A percentile compares a stretch with the other conserved stretches of the same genome.
These are phyloP conservation scores for Phytophthora pisi DNA, from an alignment of 352 stramenopile species.

Conservation along the genomic window DNA sequence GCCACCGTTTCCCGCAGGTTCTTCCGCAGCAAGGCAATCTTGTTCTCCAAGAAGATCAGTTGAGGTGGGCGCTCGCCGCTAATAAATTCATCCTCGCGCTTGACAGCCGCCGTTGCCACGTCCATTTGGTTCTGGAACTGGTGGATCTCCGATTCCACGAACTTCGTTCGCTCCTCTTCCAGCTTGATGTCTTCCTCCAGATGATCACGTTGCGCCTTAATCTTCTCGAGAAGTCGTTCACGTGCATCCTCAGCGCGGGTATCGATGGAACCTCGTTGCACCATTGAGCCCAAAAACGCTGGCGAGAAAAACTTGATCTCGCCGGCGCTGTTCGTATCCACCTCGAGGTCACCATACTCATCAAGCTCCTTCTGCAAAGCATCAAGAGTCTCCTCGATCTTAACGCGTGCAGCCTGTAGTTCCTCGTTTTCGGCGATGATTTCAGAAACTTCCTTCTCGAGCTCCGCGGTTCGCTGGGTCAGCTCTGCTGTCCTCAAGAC, in stretches of 20 bases:
- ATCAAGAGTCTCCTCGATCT: constrained; percentile 68
- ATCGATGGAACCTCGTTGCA: constrained; percentile 72
- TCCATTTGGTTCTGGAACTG: constrained; percentile 74
- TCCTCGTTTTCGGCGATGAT: constrained; percentile 77
- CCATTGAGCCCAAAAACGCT: constrained; percentile 62
- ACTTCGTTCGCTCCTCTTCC: constrained; percentile 58
- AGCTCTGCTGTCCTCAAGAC: constrained; percentile 64
- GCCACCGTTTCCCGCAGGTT: constrained; percentile 73
- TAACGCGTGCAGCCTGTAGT: constrained; percentile 49
- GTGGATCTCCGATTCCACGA: constrained; percentile 66
- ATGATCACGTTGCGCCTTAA: constrained; percentile 56
- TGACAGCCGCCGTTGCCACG: constrained; percentile 63
- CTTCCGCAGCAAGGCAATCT: constrained; percentile 67
- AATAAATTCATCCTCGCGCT: constrained; percentile 80
- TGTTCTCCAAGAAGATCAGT: constrained; percentile 81
- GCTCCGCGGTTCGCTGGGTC: constrained; percentile 47
- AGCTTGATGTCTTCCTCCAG: constrained; percentile 67
- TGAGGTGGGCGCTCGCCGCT: constrained; percentile 79
- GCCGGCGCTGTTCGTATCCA: constrained; percentile 38
- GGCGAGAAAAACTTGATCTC: constrained; percentile 77
- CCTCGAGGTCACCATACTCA: constrained; percentile 64
- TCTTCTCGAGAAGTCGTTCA: constrained; percentile 62
- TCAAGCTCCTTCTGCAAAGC: constrained; percentile 68
- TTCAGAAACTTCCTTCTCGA: constrained; percentile 78
- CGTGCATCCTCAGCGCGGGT: constrained; percentile 60